Evolutionary conservation across 2,329 filamentous ascomycete species (phyloP), one percentile per base, ranked within the genome.

Genomic region (Xylaria sp.): DNA sequence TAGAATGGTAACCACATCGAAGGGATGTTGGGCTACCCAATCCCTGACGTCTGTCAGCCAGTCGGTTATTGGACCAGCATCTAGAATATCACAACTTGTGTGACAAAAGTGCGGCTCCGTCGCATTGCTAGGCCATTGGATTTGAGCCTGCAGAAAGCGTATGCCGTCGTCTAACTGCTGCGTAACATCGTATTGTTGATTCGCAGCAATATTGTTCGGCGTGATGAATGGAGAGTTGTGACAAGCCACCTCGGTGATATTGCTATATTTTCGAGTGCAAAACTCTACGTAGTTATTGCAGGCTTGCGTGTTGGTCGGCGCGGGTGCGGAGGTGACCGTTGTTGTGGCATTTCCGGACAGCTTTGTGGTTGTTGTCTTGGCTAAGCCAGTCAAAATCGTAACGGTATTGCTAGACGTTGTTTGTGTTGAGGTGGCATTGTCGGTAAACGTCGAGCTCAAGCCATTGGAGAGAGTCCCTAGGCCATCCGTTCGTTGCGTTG

Each of bases 1-100:
- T 20, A 97, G 84, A 71, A 97, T 90, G 1, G 93, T 94, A 31
- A 97, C 88, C 1, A 97, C 92, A 72, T 97, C 94, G 81, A 93
- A 95, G 0, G 93, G 94, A 74, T 97, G 89, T 0, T 77, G 74
- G 6, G 86, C 85, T 2, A 97, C 88, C 94, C 94, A 97, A 51
- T 83, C 79, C 42, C 84, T 85, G 13, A 97, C 91, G 0, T 83
- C 85, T 6, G 83, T 83, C 40, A 97, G 88, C 82, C 93, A 96
- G 51, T 87, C 83, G 63, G 90, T 88, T 59, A 96, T 91, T 7
- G 92, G 90, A 0, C 95, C 94, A 1, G 88, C 92, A 73, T 97
- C 90, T 38, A 97, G 87, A 3, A 97, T 83, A 72, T 93, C 88
- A 80, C 94, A 97, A 54, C 87, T 90, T 1, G 92, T 93, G 79